A percentile compares a stretch with the other conserved stretches of the same genome.
Conservation (phyloP, 306 rosid species). For the Dryas octopetala region DNA sequence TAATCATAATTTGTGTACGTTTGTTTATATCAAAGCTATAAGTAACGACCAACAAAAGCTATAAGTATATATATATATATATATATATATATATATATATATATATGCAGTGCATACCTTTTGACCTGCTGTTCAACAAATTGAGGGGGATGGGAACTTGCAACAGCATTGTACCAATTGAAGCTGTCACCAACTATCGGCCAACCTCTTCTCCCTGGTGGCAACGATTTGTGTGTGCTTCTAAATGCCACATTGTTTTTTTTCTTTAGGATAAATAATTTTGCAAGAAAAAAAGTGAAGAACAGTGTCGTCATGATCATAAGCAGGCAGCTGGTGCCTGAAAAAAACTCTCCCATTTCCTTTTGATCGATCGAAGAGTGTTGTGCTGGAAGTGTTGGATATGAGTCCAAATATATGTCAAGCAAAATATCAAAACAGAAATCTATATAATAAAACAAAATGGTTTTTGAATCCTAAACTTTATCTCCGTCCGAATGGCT, state of each 20-base stretch:
- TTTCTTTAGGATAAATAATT: neutral
- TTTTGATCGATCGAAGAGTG: slow-evolving; percentile 24
- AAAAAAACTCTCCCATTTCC: slow-evolving; percentile 34
- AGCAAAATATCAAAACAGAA: too few species aligned
- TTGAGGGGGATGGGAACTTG: slow-evolving; percentile 81
- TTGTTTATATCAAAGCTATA: too few species aligned
- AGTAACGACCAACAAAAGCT: neutral
- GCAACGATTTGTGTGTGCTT: slow-evolving; percentile 43
- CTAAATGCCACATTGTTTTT: slow-evolving; percentile 30
- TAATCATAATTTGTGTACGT: too few species aligned
- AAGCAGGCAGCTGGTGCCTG: slow-evolving; percentile 42
- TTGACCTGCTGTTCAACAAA: slow-evolving; percentile 80
- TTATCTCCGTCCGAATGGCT: too few species aligned
- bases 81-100: neutral
- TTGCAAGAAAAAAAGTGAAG: slow-evolving; percentile 35
- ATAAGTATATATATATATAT: neutral
- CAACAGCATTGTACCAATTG: slow-evolving; percentile 85
- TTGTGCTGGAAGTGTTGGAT: too few species aligned
- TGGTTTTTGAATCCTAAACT: too few species aligned
- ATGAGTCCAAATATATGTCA: too few species aligned
- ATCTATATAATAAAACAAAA: too few species aligned
- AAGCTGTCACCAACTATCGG: slow-evolving; percentile 89
- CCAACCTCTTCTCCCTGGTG: slow-evolving; percentile 93
- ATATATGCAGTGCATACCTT: slow-evolving; percentile 41
- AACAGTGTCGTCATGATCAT: slow-evolving; percentile 29